These are phyloP conservation scores for Sugiyamaella castrensis DNA, from an alignment of 1,139 yeast species.

Conservation along the genomic window DNA sequence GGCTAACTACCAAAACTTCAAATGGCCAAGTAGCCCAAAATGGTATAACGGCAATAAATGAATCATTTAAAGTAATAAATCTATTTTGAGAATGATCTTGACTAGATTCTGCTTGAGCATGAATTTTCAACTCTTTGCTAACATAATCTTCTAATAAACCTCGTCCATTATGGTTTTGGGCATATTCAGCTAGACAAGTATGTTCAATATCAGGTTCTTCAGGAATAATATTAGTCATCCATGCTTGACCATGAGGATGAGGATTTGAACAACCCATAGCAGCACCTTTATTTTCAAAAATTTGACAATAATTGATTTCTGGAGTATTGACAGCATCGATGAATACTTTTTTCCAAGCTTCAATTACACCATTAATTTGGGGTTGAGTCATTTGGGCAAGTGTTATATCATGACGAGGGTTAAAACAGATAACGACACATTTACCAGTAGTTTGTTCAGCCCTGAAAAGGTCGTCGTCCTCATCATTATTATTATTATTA, in stretches of 20 bases:
- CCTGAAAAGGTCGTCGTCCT: slow-evolving; percentile 48
- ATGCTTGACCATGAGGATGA: slow-evolving; percentile 76
- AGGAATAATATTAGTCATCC: slow-evolving; percentile 69
- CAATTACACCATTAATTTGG: slow-evolving; percentile 49
- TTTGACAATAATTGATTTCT: slow-evolving; percentile 59
- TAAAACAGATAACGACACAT: slow-evolving; percentile 70
- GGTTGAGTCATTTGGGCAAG: slow-evolving; percentile 56
- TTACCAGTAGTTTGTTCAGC: slow-evolving; percentile 64
- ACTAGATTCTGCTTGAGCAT: slow-evolving; percentile 27
- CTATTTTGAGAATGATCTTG: slow-evolving; percentile 38
- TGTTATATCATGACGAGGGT: slow-evolving; percentile 68
- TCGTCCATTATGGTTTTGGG: slow-evolving; percentile 41
- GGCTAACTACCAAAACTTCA: slow-evolving; percentile 62
- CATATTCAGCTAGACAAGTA: slow-evolving; percentile 49
- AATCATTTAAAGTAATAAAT: slow-evolving; percentile 57
- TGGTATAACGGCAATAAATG: slow-evolving; percentile 70
- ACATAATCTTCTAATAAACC: slow-evolving; percentile 66
- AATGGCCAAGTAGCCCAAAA: slow-evolving; percentile 87
- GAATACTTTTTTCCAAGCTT: slow-evolving; percentile 60
- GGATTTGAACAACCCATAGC: slow-evolving; percentile 85
- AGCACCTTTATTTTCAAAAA: slow-evolving; percentile 74
- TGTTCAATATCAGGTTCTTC: slow-evolving; percentile 66
- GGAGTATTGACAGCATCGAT: slow-evolving; percentile 42
- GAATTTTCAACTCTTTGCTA: slow-evolving; percentile 51
- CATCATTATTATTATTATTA: slow-evolving; percentile 24